Evolutionary conservation across 2,329 filamentous ascomycete species (phyloP).

Genomic region (Xylaria sp.): DNA sequence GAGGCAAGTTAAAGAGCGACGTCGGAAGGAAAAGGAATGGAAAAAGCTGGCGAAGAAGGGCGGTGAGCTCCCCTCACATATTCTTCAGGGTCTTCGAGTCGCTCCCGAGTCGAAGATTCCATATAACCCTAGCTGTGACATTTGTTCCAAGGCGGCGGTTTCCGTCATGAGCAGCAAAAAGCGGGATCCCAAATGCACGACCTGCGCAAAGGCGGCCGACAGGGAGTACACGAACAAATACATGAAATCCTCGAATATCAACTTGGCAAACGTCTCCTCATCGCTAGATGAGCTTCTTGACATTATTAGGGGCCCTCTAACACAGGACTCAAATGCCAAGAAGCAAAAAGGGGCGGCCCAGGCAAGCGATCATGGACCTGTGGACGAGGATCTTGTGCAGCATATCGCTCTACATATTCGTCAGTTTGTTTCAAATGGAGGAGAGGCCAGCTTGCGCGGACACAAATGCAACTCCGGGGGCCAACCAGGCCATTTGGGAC

Average conservation of each 20-base stretch:
- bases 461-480: slow-evolving; percentile 30
- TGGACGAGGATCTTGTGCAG: slow-evolving; percentile 38
- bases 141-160: slow-evolving; percentile 36
- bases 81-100: slow-evolving; percentile 27
- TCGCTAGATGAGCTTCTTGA: slow-evolving; percentile 33
- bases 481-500: slow-evolving; percentile 22
- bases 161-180: slow-evolving; percentile 21
- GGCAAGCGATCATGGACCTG: background rate
- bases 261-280: slow-evolving; percentile 7
- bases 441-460: slow-evolving; percentile 18
- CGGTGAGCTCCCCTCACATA: slow-evolving; percentile 34
- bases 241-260: slow-evolving; percentile 38
- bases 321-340: slow-evolving; percentile 4
- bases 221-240: slow-evolving; percentile 33
- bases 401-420: slow-evolving; percentile 42
- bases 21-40: slow-evolving; percentile 37
- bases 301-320: slow-evolving; percentile 29
- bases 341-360: background rate
- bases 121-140: slow-evolving; percentile 38
- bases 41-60: slow-evolving; percentile 38
- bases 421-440: slow-evolving; percentile 32
- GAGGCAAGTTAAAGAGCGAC: slow-evolving; percentile 36
- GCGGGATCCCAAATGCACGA: slow-evolving; percentile 28
- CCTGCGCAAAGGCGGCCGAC: slow-evolving; percentile 27
- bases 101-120: slow-evolving; percentile 2